These are phyloP conservation scores for Suhomyces choctaworum DNA, from an alignment of 1,139 yeast genomes.

Conservation along the genomic window DNA sequence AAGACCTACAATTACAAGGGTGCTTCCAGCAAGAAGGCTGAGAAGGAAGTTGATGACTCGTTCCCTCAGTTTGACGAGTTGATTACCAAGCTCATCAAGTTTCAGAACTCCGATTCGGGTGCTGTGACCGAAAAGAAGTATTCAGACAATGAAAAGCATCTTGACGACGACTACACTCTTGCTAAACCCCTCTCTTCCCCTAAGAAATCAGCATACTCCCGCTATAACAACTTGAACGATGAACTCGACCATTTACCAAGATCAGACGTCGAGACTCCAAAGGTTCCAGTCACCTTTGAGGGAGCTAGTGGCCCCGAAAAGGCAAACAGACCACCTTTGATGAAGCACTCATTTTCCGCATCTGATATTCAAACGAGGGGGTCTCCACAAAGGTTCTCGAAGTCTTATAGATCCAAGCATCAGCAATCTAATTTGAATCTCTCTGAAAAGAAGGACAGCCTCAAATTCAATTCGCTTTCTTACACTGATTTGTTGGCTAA, in stretches of 20 bases:
- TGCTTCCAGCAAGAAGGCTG: slow-evolving; percentile 1
- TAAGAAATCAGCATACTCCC: slow-evolving; percentile 15
- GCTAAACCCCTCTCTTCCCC: slow-evolving; percentile 4
- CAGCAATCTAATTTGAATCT: slow-evolving; percentile 5
- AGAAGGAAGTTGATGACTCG: slow-evolving; percentile 11
- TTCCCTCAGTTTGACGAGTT: slow-evolving; percentile 31
- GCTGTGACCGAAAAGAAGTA: neutral
- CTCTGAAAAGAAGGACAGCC: slow-evolving; percentile 1
- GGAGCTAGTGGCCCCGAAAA: slow-evolving; percentile 1
- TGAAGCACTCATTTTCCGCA: slow-evolving; percentile 26
- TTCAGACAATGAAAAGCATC: neutral
- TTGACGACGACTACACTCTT: slow-evolving; percentile 6
- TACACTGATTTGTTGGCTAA: slow-evolving; percentile 35
- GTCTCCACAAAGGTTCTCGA: slow-evolving; percentile 22
- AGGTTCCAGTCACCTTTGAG: neutral
- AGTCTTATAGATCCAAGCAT: slow-evolving; percentile 21
- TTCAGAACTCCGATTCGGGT: slow-evolving; percentile 14
- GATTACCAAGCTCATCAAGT: slow-evolving; percentile 19
- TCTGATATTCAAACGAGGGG: slow-evolving; percentile 24
- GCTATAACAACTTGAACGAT: slow-evolving; percentile 14
- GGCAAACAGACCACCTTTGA: slow-evolving; percentile 24
- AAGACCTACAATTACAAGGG: slow-evolving; percentile 18
- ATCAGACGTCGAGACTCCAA: slow-evolving; percentile 2
- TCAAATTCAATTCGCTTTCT: slow-evolving; percentile 26
- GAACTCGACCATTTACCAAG: slow-evolving; percentile 8